Evolutionary conservation across 2,329 filamentous ascomycete genomes (phyloP), one percentile per base, ranked within the genome.

Genomic region (Trichoderma koningii): DNA sequence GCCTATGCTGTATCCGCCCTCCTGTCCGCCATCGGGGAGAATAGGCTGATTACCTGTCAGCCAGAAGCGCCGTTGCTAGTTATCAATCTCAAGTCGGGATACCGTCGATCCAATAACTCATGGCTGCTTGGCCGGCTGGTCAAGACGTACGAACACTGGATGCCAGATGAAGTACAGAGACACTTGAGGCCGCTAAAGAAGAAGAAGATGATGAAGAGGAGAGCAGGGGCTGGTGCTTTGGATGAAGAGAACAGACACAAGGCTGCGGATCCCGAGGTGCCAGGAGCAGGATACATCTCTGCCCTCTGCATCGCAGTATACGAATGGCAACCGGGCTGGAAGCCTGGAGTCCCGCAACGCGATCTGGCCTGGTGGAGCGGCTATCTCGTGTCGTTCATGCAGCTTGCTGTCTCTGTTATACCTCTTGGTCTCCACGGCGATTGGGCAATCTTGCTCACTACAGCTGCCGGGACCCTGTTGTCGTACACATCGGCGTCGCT

Each of bases 1-100:
- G 59, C 59, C 12, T 52, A 62, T 42, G 59, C 59, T 1, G 19
- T 62, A 15, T 52, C 19, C 3, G 19, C 45, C 3, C 47, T 62
- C 6, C 7, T 62, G 26, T 52, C 45, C 9, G 59, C 47, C 17
- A 23, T 52, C 7, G 59, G 59, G 9, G 59, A 62, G 15, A 28
- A 23, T 9, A 42, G 38, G 10, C 38, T 42, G 4, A 42, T 42
- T 5, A 5, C 4, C 38, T 42, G 38, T 7, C 38, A 4, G 38
- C 38, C 38, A 12, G 38, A 42, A 10, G 9, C 9, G 9, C 23
- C 30, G 7, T 26, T 48, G 5, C 23, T 48, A n/a, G 45, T 48
- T 21, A 23, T 48, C 45, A 48, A 21, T 7, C 9, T 12, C 3
- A 23, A 26, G 7, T 21, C 19, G 9, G n/a, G 19, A 1, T 23